Conservation (phyloP, 176 grass and related monocot species). For the Calamus simplicifolius region DNA sequence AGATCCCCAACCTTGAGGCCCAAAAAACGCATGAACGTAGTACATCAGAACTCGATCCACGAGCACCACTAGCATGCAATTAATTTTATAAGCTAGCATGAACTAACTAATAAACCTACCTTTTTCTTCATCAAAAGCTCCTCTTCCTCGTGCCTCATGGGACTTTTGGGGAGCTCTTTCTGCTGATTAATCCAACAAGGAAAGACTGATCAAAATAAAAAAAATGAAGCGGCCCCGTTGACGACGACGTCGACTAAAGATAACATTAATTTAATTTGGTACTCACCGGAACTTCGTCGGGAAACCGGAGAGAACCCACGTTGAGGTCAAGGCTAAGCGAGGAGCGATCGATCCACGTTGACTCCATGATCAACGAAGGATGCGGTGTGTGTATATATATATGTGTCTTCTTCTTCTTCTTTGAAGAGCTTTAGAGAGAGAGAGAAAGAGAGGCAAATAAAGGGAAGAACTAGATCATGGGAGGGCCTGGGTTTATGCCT, state of each 20-base stretch:
- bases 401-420: too few relatives aligned
- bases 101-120: constrained; percentile 38
- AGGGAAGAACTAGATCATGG: too few relatives aligned
- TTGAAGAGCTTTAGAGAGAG: too few relatives aligned
- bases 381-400: too few relatives aligned
- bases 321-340: constrained; percentile 57
- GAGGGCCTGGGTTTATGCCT: too few relatives aligned
- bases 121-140: constrained; percentile 8
- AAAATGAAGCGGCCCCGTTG: not conserved
- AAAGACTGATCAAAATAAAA: not conserved
- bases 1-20: too few relatives aligned
- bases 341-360: constrained; percentile 1
- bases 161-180: not conserved
- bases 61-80: not conserved
- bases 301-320: constrained; percentile 25
- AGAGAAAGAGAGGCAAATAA: too few relatives aligned
- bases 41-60: too few relatives aligned
- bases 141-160: not conserved
- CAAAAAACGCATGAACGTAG: too few relatives aligned
- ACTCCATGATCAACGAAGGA: constrained; percentile 29
- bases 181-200: not conserved
- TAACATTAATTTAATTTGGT: not conserved
- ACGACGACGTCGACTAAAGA: too few relatives aligned
- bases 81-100: too few relatives aligned
- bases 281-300: constrained; percentile 9